Conservation (phyloP, 257 asterid species). For the Misopates orontium region DNA sequence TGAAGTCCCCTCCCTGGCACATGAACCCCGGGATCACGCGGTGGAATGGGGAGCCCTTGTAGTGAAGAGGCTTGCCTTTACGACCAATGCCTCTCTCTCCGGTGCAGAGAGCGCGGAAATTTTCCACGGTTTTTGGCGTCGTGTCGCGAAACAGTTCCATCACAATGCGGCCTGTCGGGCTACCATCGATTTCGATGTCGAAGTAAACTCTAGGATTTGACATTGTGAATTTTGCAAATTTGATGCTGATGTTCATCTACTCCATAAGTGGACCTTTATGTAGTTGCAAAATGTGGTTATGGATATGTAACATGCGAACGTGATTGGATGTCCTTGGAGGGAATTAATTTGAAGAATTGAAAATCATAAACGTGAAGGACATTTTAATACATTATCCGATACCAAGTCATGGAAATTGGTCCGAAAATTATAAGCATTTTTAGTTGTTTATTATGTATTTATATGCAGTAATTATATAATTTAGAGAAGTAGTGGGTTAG, state of each 20-base stretch:
- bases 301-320: too few relatives aligned
- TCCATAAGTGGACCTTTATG: too few relatives aligned
- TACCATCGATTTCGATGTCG: conserved; percentile 25
- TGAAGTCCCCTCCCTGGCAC: conserved; percentile 42
- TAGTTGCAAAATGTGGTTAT: too few relatives aligned
- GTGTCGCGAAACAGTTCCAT: conserved; percentile 33
- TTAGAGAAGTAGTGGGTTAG: too few relatives aligned
- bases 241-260: conserved; percentile 14
- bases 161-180: conserved; percentile 26
- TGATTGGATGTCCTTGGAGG: too few relatives aligned
- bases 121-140: conserved; percentile 25
- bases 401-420: too few relatives aligned
- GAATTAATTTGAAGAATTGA: too few relatives aligned
- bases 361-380: too few relatives aligned
- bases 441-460: too few relatives aligned
- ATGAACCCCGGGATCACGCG: conserved; percentile 34
- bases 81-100: conserved; percentile 31
- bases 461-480: too few relatives aligned
- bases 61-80: conserved; percentile 30
- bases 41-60: conserved; percentile 30
- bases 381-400: too few relatives aligned
- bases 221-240: background rate
- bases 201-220: conserved; percentile 31
- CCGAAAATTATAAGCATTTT: too few relatives aligned
- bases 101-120: conserved; percentile 34